phyloP scores from a whole-genome alignment of 441 rosid genomes.

The Pelargonium fulgidum region DNA sequence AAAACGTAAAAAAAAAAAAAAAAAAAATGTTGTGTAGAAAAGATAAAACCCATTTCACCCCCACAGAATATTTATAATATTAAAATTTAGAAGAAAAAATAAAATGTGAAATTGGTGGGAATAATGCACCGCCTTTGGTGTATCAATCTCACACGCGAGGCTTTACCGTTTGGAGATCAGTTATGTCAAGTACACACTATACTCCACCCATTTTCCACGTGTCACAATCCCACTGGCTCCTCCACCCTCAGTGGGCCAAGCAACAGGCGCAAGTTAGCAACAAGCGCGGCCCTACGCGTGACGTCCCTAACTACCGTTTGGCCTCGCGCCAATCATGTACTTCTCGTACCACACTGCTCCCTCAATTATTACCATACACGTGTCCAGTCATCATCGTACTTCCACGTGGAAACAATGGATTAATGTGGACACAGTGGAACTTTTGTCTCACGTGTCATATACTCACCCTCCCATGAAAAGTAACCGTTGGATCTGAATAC shows the following conservation, averaged over 20 bases:
- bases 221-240: constrained; percentile 1
- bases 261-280: background rate
- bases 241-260: background rate
- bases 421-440: background rate
- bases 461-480: background rate
- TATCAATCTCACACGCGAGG: background rate
- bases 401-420: constrained; percentile 3
- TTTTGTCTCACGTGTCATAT: constrained; percentile 2
- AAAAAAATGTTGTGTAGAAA: too few relatives aligned
- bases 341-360: background rate
- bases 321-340: constrained; percentile 5
- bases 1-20: too few relatives aligned
- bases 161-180: constrained; percentile 5
- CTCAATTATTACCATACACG: background rate
- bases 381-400: background rate
- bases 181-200: background rate
- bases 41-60: too few relatives aligned
- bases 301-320: constrained; percentile 11
- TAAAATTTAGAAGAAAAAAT: background rate
- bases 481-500: constrained; percentile 1
- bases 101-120: background rate
- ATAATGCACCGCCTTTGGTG: background rate
- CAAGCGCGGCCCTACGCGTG: constrained; percentile 1
- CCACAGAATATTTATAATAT: too few relatives aligned
- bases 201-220: background rate